Percentiles rank a stretch among this genome's conserved stretches.
Conservation (phyloP, 2,329 filamentous ascomycete genomes). For the Meredithiella fracta region DNA sequence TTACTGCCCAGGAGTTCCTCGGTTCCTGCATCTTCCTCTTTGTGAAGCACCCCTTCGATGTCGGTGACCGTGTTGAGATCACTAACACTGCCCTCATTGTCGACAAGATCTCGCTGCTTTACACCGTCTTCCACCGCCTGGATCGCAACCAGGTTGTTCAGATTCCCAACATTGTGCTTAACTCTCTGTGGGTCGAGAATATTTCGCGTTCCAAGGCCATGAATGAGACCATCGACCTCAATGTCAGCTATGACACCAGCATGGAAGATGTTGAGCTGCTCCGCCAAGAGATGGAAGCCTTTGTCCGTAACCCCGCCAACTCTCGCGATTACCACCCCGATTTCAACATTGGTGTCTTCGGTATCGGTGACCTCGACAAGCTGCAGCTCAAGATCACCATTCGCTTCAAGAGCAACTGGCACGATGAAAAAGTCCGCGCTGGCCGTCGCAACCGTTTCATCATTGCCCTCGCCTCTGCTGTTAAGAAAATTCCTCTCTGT, state of each 20-base stretch:
- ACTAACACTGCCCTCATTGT: constrained; percentile 49
- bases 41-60: constrained; percentile 94
- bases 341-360: constrained; percentile 58
- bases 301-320: constrained; percentile 73
- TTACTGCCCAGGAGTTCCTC: constrained; percentile 85
- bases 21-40: constrained; percentile 97
- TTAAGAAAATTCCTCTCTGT: constrained; percentile 76
- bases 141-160: constrained; percentile 61
- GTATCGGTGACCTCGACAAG: constrained; percentile 77
- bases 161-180: constrained; percentile 79
- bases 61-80: constrained; percentile 86
- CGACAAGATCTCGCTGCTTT: constrained; percentile 85
- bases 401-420: constrained; percentile 84
- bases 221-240: constrained; percentile 68
- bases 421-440: constrained; percentile 68
- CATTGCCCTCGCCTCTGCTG: constrained; percentile 71
- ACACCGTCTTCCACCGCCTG: constrained; percentile 77
- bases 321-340: constrained; percentile 80
- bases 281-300: constrained; percentile 67
- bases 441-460: constrained; percentile 88
- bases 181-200: constrained; percentile 91
- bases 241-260: constrained; percentile 68
- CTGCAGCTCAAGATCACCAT: constrained; percentile 69
- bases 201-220: constrained; percentile 80
- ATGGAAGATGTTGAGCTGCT: constrained; percentile 83